Base-by-base conservation (phyloP, 2,329 filamentous ascomycete species). In the Alternaria ethzedia region DNA sequence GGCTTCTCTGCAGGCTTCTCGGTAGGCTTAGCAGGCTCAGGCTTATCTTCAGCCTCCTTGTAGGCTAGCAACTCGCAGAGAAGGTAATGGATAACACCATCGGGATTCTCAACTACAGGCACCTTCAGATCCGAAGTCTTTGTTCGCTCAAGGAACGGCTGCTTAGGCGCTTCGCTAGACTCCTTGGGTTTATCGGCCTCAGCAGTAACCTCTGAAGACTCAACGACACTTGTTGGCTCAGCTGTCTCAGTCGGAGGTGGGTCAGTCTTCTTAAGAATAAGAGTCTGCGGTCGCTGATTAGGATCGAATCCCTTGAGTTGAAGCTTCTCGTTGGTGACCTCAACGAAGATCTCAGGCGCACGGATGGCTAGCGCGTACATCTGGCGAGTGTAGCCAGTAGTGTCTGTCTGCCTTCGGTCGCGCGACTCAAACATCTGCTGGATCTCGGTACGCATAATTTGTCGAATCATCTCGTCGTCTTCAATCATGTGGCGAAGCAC, bases 81-180 rank as follows among this genome's bases (percentile, higher is more conserved):
- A 21, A 99, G 85, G 80, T 97, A 99, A 75, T 98, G 93, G 61
- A 99, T 90, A 4, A 99, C 93, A 5, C 96, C 96, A 79, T 98
- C 96, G 0, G 95, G 93, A 66, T 96, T 94, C 78, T 97, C 94
- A 6, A 97, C 89, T 12, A 94, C 86, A 1, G 96, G 95, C 9
- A 92, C 85, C 80, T 96, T 97, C 44, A 88, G 81, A 64, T 97
- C 94, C 0, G 82, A 71, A 4, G 84, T 79, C 79, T 95, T 97
- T 4, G 87, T 84, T 20, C 83, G 86, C 71, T 93, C 91, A 2
- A 83, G 79, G 83, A 89, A 87, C 25, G 88, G 71, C 49, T 72
- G 73, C 28, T 74, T 73, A 13, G 61, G 62, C 46, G 71, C 67
- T 56, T 78, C 76, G 49, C 70, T 78, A 13, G 77, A 75, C 47